Percentiles rank a stretch among this genome's conserved stretches.
Evolutionary conservation across 352 stramenopile genomes (phyloP).

Genomic region (Pseudoperonospora humuli): DNA sequence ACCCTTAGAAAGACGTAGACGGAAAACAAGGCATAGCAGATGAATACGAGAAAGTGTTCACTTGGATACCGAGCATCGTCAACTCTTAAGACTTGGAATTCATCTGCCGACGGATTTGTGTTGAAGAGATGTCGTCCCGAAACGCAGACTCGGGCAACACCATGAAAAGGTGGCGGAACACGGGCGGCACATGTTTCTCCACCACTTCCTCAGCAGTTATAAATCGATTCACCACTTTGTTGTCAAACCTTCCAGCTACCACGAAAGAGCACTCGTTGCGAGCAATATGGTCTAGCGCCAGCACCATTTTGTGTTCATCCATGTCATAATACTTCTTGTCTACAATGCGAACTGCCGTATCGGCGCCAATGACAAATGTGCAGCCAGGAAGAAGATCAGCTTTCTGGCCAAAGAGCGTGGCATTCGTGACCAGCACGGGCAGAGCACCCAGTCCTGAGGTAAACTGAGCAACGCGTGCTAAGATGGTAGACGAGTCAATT

Average conservation of each 20-base stretch:
- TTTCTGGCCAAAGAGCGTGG: constrained; percentile 78
- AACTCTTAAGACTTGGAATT: too few species aligned
- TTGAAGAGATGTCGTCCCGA: constrained; percentile 85
- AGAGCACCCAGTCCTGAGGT: constrained; percentile 22
- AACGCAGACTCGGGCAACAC: constrained; percentile 65
- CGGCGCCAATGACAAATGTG: constrained; percentile 83
- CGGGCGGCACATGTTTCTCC: constrained; percentile 28
- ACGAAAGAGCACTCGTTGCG: constrained; percentile 71
- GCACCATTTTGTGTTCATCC: constrained; percentile 64
- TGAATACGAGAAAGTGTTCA: too few species aligned
- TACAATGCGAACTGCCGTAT: constrained; percentile 83
- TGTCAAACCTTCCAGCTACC: constrained; percentile 75
- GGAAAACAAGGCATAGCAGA: too few species aligned
- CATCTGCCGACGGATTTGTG: constrained; percentile 46
- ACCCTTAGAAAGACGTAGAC: too few species aligned
- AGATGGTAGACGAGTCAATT: constrained; percentile 34
- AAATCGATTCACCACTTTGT: constrained; percentile 39
- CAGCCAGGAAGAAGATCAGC: constrained; percentile 63
- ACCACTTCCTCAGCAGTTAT: constrained; percentile 55
- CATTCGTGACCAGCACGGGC: constrained; percentile 74
- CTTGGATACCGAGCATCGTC: too few species aligned
- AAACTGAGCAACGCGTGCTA: constrained; percentile 51
- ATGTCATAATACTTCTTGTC: constrained; percentile 88
- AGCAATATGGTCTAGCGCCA: constrained; percentile 62
- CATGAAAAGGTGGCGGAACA: constrained; percentile 61